phyloP scores from a whole-genome alignment of 2,329 filamentous ascomycete genomes.

The Tolypocladium ophioglossoides region DNA sequence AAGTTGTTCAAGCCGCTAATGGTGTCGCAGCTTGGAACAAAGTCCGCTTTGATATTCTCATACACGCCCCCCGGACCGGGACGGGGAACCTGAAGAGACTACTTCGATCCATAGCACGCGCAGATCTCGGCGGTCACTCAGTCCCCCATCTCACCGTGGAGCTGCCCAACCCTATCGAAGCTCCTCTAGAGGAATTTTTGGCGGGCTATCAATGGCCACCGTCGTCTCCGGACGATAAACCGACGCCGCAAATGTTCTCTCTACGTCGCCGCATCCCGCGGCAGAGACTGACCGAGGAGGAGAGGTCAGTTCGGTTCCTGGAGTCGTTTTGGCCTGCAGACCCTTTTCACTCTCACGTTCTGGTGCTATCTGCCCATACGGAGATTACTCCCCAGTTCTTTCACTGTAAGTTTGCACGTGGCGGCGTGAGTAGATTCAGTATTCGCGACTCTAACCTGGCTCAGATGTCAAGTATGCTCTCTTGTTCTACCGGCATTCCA shows the following conservation, averaged over 20 bases:
- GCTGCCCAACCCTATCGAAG: conserved; percentile 61
- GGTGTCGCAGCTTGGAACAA: conserved; percentile 58
- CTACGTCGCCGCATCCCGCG: conserved; percentile 64
- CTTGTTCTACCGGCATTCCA: conserved; percentile 68
- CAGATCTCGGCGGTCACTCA: conserved; percentile 63
- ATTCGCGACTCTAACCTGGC: conserved; percentile 7
- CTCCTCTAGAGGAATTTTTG: conserved; percentile 51
- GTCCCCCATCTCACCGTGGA: conserved; percentile 75
- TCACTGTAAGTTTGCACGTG: conserved; percentile 48
- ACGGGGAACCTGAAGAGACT: conserved; percentile 68
- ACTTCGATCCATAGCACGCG: conserved; percentile 61
- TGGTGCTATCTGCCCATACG: conserved; percentile 73
- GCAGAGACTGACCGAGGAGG: conserved; percentile 49
- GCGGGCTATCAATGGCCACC: conserved; percentile 59
- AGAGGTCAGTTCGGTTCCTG: conserved; percentile 64
- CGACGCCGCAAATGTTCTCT: conserved; percentile 45
- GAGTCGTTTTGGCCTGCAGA: conserved; percentile 79
- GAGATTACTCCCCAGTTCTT: conserved; percentile 76
- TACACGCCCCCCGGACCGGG: conserved; percentile 62
- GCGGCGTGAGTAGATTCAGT: background rate
- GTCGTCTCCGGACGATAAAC: conserved; percentile 20
- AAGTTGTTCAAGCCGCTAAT: conserved; percentile 4
- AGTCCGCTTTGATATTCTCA: conserved; percentile 68
- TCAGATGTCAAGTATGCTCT: conserved; percentile 64
- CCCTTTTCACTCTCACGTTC: conserved; percentile 56